Conservation (phyloP, 139 green algal genomes). For the Auxenochlorella protothecoides region DNA sequence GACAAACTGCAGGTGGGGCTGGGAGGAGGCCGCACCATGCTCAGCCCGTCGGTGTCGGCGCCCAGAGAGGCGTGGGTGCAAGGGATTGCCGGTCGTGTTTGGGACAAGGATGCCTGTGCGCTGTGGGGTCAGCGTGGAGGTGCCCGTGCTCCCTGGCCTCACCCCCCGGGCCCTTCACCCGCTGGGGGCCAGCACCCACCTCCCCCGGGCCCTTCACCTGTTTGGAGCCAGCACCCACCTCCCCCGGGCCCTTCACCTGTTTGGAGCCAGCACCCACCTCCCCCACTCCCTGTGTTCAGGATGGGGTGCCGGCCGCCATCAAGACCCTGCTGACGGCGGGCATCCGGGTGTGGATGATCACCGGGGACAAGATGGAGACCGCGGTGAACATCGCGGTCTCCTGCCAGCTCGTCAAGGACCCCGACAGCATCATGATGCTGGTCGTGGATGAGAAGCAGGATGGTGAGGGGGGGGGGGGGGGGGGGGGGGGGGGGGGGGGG, state of each 20-base stretch:
- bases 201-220: no score
- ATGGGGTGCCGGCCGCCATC: constrained; percentile 88
- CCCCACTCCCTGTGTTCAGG: constrained; percentile 28
- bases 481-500: not conserved
- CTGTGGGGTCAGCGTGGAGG: no score
- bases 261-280: no score
- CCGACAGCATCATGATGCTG: constrained; percentile 46
- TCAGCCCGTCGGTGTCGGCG: not conserved
- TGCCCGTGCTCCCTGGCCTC: not conserved
- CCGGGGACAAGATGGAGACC: constrained; percentile 79
- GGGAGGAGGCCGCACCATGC: not conserved
- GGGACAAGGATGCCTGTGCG: no score
- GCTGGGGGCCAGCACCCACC: not conserved
- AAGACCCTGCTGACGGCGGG: constrained; percentile 65
- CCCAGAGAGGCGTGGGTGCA: no score
- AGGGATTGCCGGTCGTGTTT: no score
- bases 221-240: no score
- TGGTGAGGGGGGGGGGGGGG: not conserved
- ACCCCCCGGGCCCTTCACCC: not conserved
- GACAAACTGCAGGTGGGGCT: constrained; percentile 80
- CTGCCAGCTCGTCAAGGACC: constrained; percentile 67
- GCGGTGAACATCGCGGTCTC: constrained; percentile 88
- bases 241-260: not conserved
- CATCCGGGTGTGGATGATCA: constrained; percentile 88
- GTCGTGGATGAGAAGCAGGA: constrained; percentile 35